Evolutionary conservation across 2,329 filamentous ascomycete species (phyloP).

Genomic region (Orbilia quercus): DNA sequence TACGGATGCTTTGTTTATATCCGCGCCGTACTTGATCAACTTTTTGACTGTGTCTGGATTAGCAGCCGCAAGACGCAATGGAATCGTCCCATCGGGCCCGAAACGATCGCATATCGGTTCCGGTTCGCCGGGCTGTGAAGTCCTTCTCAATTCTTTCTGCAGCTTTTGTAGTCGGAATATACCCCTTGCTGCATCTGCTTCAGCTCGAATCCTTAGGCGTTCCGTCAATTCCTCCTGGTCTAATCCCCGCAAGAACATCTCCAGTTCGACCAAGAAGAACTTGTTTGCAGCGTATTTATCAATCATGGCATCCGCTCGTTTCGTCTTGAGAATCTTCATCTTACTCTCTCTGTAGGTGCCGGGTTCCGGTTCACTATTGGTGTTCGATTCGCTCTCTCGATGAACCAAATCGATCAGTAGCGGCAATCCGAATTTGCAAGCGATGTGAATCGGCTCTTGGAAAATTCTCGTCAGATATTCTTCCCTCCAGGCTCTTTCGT

Average conservation of each 20-base stretch:
- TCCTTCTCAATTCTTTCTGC: neutral
- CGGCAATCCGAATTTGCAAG: conserved; percentile 13
- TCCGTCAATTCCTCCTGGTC: neutral
- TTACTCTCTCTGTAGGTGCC: neutral
- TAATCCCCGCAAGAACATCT: neutral
- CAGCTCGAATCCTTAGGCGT: neutral
- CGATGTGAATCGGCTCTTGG: conserved; percentile 22
- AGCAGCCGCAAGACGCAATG: neutral
- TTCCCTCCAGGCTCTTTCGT: neutral
- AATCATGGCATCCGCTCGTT: conserved; percentile 2
- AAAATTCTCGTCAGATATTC: conserved; percentile 16
- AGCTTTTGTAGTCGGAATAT: neutral
- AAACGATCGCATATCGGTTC: neutral
- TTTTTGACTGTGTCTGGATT: conserved; percentile 11
- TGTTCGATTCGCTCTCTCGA: neutral
- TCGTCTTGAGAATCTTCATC: neutral
- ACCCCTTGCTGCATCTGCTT: neutral
- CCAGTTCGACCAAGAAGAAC: conserved; percentile 6
- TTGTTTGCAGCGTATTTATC: neutral
- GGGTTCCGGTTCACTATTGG: neutral
- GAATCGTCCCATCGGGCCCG: neutral
- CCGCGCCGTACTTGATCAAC: conserved; percentile 16
- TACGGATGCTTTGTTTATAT: conserved; percentile 4
- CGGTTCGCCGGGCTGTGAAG: neutral
- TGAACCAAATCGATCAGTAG: conserved; percentile 15